Evolutionary conservation across 768 basidiomycete genomes (phyloP), one percentile per base, ranked within the genome.

Genomic region (Albatrellus ellisii): DNA sequence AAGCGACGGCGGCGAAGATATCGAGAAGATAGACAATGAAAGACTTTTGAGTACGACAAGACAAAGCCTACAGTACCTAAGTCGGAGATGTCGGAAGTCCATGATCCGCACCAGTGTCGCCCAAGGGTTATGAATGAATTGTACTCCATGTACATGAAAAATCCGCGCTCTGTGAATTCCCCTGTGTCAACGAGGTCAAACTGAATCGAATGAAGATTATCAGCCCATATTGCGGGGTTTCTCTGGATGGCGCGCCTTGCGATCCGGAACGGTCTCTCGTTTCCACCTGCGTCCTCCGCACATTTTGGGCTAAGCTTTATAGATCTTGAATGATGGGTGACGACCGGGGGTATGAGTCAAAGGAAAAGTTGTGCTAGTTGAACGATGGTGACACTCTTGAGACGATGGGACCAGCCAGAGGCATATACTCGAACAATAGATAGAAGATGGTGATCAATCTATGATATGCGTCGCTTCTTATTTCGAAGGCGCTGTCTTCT

Each of bases 11-110:
- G 27, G 94, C 90, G 67, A 92, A 99, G 60, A 97, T 90, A 74
- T 99, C 95, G 61, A 87, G 85, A 47, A 92, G 69, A 64, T 97
- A 95, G 62, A 99, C 94, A 42, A 91, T 77, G 67, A 98, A 84
- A 25, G 87, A 89, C 62, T 95, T n/a, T n/a, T 97, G 69, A 95
- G 75, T 43, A 97, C 78, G 55, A 91, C 70, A 61, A 92, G 67
- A 64, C 95, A 98, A 43, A 94, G 65, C 79, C 86, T 90, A 43
- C 92, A 62, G 63, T 98, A 99, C 59, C 87, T 95, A 54, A 14
- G 20, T 40, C 20, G 21, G 15, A 3, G 32, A 36, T 10, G 36
- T 43, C 22, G 44, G 35, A 36, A n/a, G 31, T 14, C 18, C 31
- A 32, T n/a, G 31, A n/a, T 32, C n/a, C 11, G 14, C 7, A 18